Percentiles rank a stretch among this genome's conserved stretches.
These are phyloP conservation scores for Saccharomycopsis schoenii DNA, from an alignment of 805 yeast genomes.

Conservation along the genomic window DNA sequence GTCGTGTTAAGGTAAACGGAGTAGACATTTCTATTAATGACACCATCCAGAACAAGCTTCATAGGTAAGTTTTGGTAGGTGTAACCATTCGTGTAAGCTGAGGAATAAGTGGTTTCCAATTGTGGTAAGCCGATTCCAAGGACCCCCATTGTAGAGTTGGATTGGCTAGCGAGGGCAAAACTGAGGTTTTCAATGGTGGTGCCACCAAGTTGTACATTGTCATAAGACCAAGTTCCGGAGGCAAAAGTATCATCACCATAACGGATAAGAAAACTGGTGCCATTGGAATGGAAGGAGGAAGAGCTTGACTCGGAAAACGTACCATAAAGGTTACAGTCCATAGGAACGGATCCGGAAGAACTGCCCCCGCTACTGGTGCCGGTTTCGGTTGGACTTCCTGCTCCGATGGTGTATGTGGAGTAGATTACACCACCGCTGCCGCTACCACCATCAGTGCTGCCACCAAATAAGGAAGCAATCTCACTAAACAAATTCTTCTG, in stretches of 20 bases:
- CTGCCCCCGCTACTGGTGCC: slow-evolving; percentile 2
- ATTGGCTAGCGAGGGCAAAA: slow-evolving; percentile 63
- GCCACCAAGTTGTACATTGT: slow-evolving; percentile 44
- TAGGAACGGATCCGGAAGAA: slow-evolving; percentile 10
- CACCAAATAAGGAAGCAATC: slow-evolving; percentile 1
- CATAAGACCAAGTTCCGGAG: slow-evolving; percentile 53
- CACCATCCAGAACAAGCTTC: slow-evolving; percentile 46
- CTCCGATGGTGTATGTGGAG: not conserved
- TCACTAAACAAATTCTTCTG: slow-evolving; percentile 10
- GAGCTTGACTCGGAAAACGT: slow-evolving; percentile 29
- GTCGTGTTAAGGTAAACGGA: slow-evolving; percentile 48
- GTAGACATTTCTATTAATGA: slow-evolving; percentile 45
- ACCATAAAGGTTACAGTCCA: slow-evolving; percentile 33
- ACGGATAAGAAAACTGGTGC: slow-evolving; percentile 29
- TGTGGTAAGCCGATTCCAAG: slow-evolving; percentile 64
- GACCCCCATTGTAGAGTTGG: slow-evolving; percentile 61
- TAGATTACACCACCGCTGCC: not conserved
- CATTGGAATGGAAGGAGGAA: slow-evolving; percentile 25
- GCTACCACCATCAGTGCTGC: not conserved
- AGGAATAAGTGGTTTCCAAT: slow-evolving; percentile 51
- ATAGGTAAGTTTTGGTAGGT: slow-evolving; percentile 60
- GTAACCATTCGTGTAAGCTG: slow-evolving; percentile 23
- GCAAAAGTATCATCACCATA: slow-evolving; percentile 44
- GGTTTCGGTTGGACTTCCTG: not conserved
- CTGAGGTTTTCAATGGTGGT: slow-evolving; percentile 40